Conservation (phyloP, 179 eudicot genomes). For the Beta lomatogona region DNA sequence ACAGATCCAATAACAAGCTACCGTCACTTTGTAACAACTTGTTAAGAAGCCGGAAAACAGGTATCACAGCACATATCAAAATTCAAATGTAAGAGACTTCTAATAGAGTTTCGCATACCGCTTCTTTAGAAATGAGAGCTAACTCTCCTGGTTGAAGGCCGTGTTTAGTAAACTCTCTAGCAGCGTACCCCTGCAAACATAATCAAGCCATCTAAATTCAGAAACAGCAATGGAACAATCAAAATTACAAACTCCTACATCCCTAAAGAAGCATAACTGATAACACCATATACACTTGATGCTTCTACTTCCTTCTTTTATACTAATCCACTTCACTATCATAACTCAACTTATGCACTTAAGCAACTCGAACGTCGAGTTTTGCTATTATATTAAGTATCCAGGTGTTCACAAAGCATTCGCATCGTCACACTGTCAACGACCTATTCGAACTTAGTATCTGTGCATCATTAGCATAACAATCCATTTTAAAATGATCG, state of each 20-base stretch:
- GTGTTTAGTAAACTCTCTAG: slow-evolving; percentile 84
- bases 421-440: background rate
- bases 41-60: background rate
- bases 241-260: background rate
- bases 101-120: slow-evolving; percentile 28
- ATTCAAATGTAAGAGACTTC: background rate
- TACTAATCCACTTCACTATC: background rate
- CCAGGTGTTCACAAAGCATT: background rate
- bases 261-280: background rate
- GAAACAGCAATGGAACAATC: background rate
- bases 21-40: background rate
- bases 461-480: background rate
- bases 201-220: slow-evolving; percentile 2
- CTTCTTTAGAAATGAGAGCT: slow-evolving; percentile 71
- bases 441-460: background rate
- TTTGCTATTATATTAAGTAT: background rate
- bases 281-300: background rate
- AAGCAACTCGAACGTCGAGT: too few species aligned
- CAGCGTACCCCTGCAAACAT: slow-evolving; percentile 80
- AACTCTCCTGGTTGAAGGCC: slow-evolving; percentile 89
- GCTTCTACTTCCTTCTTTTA: too few species aligned
- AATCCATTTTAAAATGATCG: background rate
- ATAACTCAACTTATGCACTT: background rate
- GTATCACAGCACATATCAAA: background rate
- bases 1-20: background rate